phyloP scores from a whole-genome alignment of 306 rosid genomes.

The Trifolium repens region DNA sequence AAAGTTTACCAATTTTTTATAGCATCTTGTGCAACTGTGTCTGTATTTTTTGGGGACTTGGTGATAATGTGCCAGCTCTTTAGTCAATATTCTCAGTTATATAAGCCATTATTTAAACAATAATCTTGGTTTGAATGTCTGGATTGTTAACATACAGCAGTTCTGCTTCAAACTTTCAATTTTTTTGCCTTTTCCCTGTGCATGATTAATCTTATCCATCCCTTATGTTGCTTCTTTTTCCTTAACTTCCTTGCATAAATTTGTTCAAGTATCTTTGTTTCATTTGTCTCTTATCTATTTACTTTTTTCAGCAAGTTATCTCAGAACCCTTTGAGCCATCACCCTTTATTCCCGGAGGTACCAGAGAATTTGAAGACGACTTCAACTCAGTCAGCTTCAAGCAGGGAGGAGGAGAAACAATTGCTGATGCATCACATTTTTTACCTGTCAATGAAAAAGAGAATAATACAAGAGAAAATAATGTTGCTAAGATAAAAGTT shows the following conservation, averaged over 20 bases:
- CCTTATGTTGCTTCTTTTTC: constrained; percentile 7
- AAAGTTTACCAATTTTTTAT: constrained; percentile 8
- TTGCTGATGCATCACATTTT: constrained; percentile 56
- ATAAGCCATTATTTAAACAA: neutral
- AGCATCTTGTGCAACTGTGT: constrained; percentile 21
- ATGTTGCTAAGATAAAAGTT: constrained; percentile 93
- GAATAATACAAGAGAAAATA: constrained; percentile 69
- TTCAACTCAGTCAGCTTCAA: constrained; percentile 53
- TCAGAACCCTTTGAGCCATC: constrained; percentile 94
- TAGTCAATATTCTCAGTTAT: neutral
- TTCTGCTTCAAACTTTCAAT: constrained; percentile 13
- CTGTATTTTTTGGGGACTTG: neutral
- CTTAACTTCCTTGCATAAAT: constrained; percentile 1
- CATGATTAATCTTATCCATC: constrained; percentile 28
- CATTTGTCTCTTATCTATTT: constrained; percentile 45
- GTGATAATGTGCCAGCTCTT: neutral
- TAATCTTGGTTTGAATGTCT: constrained; percentile 17
- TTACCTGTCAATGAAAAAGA: constrained; percentile 70
- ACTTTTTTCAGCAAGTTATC: constrained; percentile 70
- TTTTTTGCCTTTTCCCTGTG: neutral
- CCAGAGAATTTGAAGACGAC: constrained; percentile 69
- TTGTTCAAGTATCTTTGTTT: constrained; percentile 17
- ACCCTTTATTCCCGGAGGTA: constrained; percentile 80
- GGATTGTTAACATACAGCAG: neutral
- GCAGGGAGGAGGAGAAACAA: constrained; percentile 65